Percentiles rank a stretch among this genome's conserved stretches.
Evolutionary conservation across 139 green algal genomes (phyloP).

Genomic region (Closterium sp.): DNA sequence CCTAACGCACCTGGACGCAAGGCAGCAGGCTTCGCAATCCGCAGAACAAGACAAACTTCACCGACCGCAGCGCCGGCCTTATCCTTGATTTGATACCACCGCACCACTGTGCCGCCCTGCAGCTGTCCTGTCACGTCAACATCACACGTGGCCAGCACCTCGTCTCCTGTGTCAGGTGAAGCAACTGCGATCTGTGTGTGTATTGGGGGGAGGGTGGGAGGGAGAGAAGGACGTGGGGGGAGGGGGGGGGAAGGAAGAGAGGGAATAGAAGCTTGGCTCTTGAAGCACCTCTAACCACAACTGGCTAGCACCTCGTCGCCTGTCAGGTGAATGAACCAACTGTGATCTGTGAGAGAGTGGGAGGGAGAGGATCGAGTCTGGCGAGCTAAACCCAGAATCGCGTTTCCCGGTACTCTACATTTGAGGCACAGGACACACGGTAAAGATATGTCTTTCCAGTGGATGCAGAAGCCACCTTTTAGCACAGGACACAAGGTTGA

Average conservation of each 20-base stretch:
- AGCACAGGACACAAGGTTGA: too few species aligned
- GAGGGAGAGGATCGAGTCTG: too few species aligned
- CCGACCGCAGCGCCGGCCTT: background rate
- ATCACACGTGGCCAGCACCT: background rate
- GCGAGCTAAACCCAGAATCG: too few species aligned
- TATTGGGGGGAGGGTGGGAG: too few species aligned
- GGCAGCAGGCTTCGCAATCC: background rate
- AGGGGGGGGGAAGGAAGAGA: too few species aligned
- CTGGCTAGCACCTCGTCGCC: background rate
- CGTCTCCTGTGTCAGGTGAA: background rate
- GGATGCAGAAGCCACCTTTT: too few species aligned
- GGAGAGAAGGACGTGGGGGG: background rate
- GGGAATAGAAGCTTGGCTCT: background rate
- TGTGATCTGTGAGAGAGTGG: too few species aligned
- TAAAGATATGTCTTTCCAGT: too few species aligned
- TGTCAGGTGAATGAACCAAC: background rate
- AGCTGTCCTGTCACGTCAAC: background rate
- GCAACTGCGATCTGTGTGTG: background rate
- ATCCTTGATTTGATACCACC: background rate
- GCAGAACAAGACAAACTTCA: background rate
- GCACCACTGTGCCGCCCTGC: background rate
- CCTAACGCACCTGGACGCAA: too few species aligned
- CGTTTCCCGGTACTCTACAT: too few species aligned
- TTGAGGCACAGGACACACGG: too few species aligned
- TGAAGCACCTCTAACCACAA: background rate